Evolutionary conservation across 2,329 filamentous ascomycete genomes (phyloP).

Genomic region (Penicillium sp.): DNA sequence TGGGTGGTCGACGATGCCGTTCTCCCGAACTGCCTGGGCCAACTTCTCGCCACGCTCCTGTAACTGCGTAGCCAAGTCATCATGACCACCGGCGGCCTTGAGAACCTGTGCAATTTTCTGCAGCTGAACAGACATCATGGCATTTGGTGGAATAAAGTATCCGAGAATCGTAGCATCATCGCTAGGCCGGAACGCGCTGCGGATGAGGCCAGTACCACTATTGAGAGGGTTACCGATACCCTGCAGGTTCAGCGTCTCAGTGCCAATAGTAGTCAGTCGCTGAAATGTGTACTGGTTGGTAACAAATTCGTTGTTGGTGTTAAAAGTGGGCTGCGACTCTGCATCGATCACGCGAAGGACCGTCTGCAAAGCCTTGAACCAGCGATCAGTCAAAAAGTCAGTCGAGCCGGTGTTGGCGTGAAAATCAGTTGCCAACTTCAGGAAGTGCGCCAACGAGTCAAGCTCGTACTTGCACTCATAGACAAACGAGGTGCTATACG

Average conservation of each 20-base stretch:
- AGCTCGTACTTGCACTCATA: conserved; percentile 99
- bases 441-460: conserved; percentile 89
- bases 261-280: conserved; percentile 73
- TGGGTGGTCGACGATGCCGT: conserved; percentile 63
- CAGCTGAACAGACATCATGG: conserved; percentile 91
- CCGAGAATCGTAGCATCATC: conserved; percentile 93
- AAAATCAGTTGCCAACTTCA: conserved; percentile 82
- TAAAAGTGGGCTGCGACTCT: conserved; percentile 79
- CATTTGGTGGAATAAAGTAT: conserved; percentile 93
- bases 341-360: conserved; percentile 70
- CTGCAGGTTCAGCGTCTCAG: conserved; percentile 78
- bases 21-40: conserved; percentile 73
- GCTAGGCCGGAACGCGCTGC: conserved; percentile 89
- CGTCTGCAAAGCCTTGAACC: conserved; percentile 73
- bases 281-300: conserved; percentile 85
- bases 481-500: conserved; percentile 77
- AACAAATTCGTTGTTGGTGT: conserved; percentile 62
- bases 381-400: conserved; percentile 74
- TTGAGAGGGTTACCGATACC: conserved; percentile 92
- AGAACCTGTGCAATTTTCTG: conserved; percentile 70
- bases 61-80: conserved; percentile 49
- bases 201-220: conserved; percentile 75
- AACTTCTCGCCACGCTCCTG: conserved; percentile 63
- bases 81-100: conserved; percentile 54
- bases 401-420: conserved; percentile 73